Evolutionary conservation across 2,329 filamentous ascomycete species (phyloP).

Genomic region (Grosmannia clavigera): DNA sequence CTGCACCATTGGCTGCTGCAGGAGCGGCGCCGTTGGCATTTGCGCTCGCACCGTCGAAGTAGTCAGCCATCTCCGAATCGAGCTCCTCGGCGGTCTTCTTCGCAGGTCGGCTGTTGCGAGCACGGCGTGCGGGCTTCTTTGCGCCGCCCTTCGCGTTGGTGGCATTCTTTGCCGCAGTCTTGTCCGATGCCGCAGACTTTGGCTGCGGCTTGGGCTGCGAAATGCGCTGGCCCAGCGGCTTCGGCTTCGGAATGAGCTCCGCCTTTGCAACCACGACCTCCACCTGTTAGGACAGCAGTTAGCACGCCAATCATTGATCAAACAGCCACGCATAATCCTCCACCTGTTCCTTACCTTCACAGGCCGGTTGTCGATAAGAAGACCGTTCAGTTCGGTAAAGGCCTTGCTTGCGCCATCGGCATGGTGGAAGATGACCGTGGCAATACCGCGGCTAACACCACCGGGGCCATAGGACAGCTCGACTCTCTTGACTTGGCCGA

Average conservation of each 20-base stretch:
- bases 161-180: constrained; percentile 40
- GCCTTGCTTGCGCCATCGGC: constrained; percentile 75
- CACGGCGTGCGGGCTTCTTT: constrained; percentile 37
- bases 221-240: constrained; percentile 74
- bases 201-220: constrained; percentile 58
- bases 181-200: constrained; percentile 68
- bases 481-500: constrained; percentile 83
- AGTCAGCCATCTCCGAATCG: constrained; percentile 95
- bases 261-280: constrained; percentile 79
- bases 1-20: constrained; percentile 24
- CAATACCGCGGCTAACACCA: constrained; percentile 82
- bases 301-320: neutral
- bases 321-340: neutral
- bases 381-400: constrained; percentile 70
- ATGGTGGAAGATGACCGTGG: constrained; percentile 76
- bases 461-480: constrained; percentile 87
- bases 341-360: constrained; percentile 57
- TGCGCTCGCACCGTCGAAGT: constrained; percentile 53
- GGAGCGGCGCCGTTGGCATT: constrained; percentile 30
- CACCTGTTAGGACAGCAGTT: constrained; percentile 40
- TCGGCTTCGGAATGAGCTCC: constrained; percentile 49
- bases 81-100: constrained; percentile 93
- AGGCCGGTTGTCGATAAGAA: constrained; percentile 77
- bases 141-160: constrained; percentile 31
- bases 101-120: constrained; percentile 50